phyloP scores from a whole-genome alignment of 2,329 filamentous ascomycete species.

The Alternaria brassicicola region DNA sequence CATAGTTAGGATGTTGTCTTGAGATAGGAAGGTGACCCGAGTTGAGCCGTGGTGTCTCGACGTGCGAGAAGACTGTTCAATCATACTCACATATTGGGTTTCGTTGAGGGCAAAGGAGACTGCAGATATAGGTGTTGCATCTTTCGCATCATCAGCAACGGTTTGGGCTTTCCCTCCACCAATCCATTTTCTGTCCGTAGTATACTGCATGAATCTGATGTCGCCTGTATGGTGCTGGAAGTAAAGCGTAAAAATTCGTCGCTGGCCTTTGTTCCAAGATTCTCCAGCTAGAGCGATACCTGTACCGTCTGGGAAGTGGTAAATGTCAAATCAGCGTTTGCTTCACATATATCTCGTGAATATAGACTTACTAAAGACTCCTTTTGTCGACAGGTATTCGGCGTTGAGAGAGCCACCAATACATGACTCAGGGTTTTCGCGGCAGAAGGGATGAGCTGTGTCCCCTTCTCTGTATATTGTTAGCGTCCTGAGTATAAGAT shows the following conservation, averaged over 20 bases:
- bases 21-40: not conserved
- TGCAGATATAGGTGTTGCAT: slow-evolving; percentile 52
- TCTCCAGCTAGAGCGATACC: slow-evolving; percentile 55
- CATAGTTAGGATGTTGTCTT: not conserved
- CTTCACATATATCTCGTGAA: not conserved
- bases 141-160: slow-evolving; percentile 53
- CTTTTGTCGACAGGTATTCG: slow-evolving; percentile 48
- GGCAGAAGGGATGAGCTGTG: slow-evolving; percentile 31
- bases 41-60: not conserved
- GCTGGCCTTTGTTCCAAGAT: slow-evolving; percentile 48
- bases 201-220: slow-evolving; percentile 51
- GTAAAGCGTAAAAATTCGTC: slow-evolving; percentile 52
- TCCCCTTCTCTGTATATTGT: slow-evolving; percentile 8
- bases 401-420: slow-evolving; percentile 51
- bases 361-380: slow-evolving; percentile 47
- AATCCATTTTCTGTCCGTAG: slow-evolving; percentile 45
- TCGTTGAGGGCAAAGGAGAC: slow-evolving; percentile 50
- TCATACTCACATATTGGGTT: slow-evolving; percentile 44
- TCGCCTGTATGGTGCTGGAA: slow-evolving; percentile 54
- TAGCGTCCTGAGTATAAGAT: not conserved
- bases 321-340: not conserved
- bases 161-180: slow-evolving; percentile 49
- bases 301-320: slow-evolving; percentile 43
- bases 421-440: slow-evolving; percentile 34
- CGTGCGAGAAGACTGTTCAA: not conserved